Conservation (phyloP, 306 rosid species). For the Dalbergia cochinchinensis region DNA sequence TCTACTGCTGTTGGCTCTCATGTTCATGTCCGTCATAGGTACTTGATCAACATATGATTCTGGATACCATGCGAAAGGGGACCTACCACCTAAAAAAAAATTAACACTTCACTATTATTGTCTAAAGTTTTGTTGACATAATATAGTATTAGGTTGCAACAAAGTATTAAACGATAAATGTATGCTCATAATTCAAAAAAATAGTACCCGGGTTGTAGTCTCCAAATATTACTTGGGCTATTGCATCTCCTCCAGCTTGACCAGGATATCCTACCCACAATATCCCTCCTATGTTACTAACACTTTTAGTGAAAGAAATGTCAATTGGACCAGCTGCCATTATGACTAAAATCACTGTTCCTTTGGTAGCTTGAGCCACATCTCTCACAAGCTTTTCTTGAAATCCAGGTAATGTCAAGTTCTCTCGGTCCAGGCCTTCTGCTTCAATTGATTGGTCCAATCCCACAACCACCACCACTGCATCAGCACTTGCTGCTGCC, state of each 20-base stretch:
- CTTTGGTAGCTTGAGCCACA: constrained; percentile 64
- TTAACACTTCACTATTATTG: background rate
- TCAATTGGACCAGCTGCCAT: constrained; percentile 88
- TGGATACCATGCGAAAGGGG: constrained; percentile 85
- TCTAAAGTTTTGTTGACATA: background rate
- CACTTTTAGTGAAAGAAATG: constrained; percentile 62
- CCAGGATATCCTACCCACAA: constrained; percentile 87
- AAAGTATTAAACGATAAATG: background rate
- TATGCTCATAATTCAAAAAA: background rate
- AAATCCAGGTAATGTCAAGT: constrained; percentile 78
- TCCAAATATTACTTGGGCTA: constrained; percentile 77
- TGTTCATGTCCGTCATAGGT: constrained; percentile 84
- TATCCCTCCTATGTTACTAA: constrained; percentile 61
- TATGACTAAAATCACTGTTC: constrained; percentile 66
- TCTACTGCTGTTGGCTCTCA: constrained; percentile 66
- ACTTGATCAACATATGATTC: constrained; percentile 69
- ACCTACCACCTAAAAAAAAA: constrained; percentile 65
- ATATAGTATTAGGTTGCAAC: background rate
- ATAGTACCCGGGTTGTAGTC: constrained; percentile 71
- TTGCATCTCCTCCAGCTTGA: constrained; percentile 80
- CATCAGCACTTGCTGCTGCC: constrained; percentile 63
- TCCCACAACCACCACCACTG: constrained; percentile 68
- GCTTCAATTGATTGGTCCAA: constrained; percentile 80
- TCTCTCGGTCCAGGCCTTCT: constrained; percentile 75
- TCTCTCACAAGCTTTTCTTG: constrained; percentile 74